Conservation (phyloP, 2,329 filamentous ascomycete species). For the Talaromyces sp. region DNA sequence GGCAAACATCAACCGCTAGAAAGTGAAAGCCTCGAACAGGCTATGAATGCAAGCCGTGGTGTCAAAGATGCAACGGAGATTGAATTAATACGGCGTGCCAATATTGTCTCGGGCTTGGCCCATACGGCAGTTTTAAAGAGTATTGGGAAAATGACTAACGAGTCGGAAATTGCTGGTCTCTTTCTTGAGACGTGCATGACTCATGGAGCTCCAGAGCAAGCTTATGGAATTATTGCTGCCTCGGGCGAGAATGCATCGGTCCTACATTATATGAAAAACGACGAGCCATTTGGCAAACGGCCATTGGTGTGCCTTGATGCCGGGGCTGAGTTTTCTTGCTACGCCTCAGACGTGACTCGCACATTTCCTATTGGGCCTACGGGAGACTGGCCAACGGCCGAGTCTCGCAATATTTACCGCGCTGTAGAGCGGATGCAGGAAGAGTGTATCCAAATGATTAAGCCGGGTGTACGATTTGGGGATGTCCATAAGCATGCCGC, state of each 20-base stretch:
- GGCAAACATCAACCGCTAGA: conserved; percentile 20
- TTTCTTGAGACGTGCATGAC: conserved; percentile 74
- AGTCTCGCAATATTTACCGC: conserved; percentile 70
- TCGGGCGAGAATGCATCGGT: conserved; percentile 74
- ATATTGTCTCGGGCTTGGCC: conserved; percentile 61
- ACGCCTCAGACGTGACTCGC: conserved; percentile 70
- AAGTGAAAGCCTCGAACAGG: conserved; percentile 30
- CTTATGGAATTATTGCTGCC: conserved; percentile 83
- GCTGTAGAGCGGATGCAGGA: conserved; percentile 84
- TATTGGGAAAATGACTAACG: conserved; percentile 63
- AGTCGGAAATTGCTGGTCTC: conserved; percentile 74
- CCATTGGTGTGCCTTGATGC: conserved; percentile 80
- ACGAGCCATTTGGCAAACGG: conserved; percentile 63
- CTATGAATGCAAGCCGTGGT: conserved; percentile 63
- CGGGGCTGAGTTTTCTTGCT: conserved; percentile 68
- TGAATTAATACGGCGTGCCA: conserved; percentile 66
- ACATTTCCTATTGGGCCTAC: conserved; percentile 67
- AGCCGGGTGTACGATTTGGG: conserved; percentile 71
- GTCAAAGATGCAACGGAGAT: conserved; percentile 72
- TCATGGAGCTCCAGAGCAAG: conserved; percentile 71
- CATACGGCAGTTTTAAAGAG: conserved; percentile 58
- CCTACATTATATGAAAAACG: conserved; percentile 80
- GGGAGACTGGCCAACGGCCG: conserved; percentile 54
- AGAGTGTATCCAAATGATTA: conserved; percentile 66
- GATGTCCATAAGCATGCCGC: conserved; percentile 76